Evolutionary conservation across 139 green algal species (phyloP).

Genomic region (Auxenochlorella pyrenoidosa): DNA sequence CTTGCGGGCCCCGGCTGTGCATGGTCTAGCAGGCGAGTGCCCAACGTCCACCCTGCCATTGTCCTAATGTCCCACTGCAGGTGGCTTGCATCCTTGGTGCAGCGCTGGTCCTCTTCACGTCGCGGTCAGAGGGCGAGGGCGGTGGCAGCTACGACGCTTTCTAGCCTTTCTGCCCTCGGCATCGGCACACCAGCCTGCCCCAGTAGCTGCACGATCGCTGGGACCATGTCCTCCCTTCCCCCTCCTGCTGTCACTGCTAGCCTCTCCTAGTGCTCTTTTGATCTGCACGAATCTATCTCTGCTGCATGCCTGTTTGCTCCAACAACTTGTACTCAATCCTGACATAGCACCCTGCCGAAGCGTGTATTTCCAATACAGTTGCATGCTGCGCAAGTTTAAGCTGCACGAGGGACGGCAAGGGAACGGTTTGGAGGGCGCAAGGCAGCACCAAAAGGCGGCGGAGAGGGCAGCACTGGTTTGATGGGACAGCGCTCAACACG

Average conservation of each 20-base stretch:
- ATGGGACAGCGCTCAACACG: not conserved
- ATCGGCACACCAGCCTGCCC: no score
- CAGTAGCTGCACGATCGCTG: no score
- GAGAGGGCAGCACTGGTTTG: not conserved
- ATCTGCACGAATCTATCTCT: not conserved
- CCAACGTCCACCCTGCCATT: no score
- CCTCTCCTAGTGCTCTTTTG: not conserved
- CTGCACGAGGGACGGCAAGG: not conserved
- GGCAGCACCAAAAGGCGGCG: not conserved
- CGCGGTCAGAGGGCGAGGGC: constrained; percentile 58
- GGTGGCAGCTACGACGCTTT: constrained; percentile 48
- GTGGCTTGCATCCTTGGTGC: constrained; percentile 74
- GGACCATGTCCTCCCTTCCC: no score
- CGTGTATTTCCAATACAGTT: not conserved
- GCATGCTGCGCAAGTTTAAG: not conserved
- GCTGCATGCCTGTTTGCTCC: not conserved
- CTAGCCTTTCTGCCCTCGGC: not conserved
- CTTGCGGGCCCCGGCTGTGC: no score
- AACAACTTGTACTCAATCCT: not conserved
- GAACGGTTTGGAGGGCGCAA: not conserved
- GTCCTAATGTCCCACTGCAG: no score
- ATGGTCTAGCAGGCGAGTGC: no score
- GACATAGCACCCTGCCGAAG: no score
- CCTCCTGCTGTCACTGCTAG: no score
- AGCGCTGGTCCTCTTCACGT: constrained; percentile 82